Conservation (phyloP, 306 rosid species). For the Macrotyloma uniflorum region DNA sequence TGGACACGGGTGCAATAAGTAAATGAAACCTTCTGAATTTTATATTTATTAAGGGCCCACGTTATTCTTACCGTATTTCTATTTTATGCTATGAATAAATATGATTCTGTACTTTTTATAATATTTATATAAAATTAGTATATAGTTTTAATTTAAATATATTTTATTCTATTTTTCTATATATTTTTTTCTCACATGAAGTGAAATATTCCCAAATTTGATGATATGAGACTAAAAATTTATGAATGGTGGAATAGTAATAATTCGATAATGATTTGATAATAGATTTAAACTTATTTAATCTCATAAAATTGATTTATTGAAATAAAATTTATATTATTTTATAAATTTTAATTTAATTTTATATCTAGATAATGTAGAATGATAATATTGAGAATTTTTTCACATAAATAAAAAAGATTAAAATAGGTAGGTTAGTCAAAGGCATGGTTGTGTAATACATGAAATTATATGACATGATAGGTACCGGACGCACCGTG, state of each 20-base stretch:
- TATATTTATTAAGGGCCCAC: conserved; percentile 1
- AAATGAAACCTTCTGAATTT: neutral
- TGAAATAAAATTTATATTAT: too few species aligned
- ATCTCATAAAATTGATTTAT: too few species aligned
- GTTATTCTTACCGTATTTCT: neutral
- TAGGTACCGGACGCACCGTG: neutral
- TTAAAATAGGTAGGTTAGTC: conserved; percentile 24
- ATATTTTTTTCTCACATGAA: too few species aligned
- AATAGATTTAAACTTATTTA: too few species aligned
- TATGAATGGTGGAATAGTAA: too few species aligned
- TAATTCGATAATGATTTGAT: too few species aligned
- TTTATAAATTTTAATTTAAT: too few species aligned
- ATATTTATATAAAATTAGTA: neutral
- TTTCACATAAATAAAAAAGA: neutral
- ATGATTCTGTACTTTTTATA: neutral
- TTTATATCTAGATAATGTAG: too few species aligned
- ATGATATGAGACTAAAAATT: too few species aligned
- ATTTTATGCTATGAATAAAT: neutral
- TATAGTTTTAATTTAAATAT: too few species aligned
- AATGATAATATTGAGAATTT: conserved; percentile 23
- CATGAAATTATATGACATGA: neutral
- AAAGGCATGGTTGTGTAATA: conserved; percentile 19
- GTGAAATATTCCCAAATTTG: too few species aligned
- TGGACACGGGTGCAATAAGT: neutral
- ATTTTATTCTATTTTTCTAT: too few species aligned